These are phyloP conservation scores for Globisporangium splendens DNA, from an alignment of 352 stramenopile genomes.

Conservation along the genomic window DNA sequence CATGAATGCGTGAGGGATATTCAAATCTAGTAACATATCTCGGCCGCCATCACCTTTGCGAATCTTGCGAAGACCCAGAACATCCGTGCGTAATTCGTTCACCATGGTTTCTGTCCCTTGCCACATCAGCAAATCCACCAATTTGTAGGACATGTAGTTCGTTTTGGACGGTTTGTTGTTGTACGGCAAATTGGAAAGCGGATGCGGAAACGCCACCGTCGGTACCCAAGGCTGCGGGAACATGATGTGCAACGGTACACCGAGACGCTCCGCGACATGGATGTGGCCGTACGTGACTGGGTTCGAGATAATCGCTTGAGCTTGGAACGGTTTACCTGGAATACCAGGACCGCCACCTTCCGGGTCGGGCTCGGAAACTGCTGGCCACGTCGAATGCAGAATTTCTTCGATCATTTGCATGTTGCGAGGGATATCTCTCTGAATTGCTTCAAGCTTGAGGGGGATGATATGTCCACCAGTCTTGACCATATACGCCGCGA, in stretches of 20 bases:
- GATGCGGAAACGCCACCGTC: slow-evolving; percentile 89
- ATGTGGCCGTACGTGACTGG: slow-evolving; percentile 91
- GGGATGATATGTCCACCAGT: slow-evolving; percentile 76
- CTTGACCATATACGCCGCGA: slow-evolving; percentile 91
- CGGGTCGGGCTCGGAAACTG: slow-evolving; percentile 73
- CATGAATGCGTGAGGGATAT: slow-evolving; percentile 67
- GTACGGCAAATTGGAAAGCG: slow-evolving; percentile 84
- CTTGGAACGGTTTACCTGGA: slow-evolving; percentile 62
- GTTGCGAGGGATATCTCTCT: slow-evolving; percentile 77
- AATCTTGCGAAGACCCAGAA: slow-evolving; percentile 33
- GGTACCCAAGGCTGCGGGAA: slow-evolving; percentile 90
- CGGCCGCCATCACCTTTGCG: slow-evolving; percentile 28
- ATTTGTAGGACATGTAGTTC: slow-evolving; percentile 54
- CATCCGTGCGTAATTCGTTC: slow-evolving; percentile 48
- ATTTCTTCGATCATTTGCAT: slow-evolving; percentile 91
- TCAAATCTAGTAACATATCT: slow-evolving; percentile 25
- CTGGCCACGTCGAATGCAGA: slow-evolving; percentile 83
- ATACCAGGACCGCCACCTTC: slow-evolving; percentile 46
- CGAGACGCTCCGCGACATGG: slow-evolving; percentile 90
- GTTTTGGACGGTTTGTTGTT: slow-evolving; percentile 44
- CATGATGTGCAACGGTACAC: slow-evolving; percentile 93
- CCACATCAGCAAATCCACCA: slow-evolving; percentile 50
- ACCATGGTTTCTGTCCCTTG: slow-evolving; percentile 40
- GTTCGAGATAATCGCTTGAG: slow-evolving; percentile 93
- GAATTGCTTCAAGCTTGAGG: slow-evolving; percentile 52